phyloP scores from a whole-genome alignment of 306 rosid species.

The Dryas alaskensis region DNA sequence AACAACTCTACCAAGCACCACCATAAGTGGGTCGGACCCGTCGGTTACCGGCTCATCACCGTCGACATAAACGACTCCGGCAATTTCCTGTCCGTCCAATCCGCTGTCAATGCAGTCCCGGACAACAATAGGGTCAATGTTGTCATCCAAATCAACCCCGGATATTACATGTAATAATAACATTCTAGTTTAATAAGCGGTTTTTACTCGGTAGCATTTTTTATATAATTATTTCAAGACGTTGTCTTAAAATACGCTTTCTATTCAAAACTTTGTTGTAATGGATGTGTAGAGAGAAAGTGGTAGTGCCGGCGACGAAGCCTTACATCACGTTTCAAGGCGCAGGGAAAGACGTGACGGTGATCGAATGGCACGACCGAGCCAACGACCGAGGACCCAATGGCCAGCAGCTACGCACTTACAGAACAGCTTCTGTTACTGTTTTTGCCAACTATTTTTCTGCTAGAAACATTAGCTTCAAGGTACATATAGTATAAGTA shows the following conservation, averaged over 20 bases:
- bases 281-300: conserved; percentile 64
- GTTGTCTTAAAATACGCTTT: too few relatives aligned
- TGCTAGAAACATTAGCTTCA: conserved; percentile 81
- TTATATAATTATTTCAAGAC: too few relatives aligned
- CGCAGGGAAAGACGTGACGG: conserved; percentile 68
- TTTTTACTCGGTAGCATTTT: not conserved
- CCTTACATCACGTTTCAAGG: conserved; percentile 85
- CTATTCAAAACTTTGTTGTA: not conserved
- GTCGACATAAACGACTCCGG: conserved; percentile 61
- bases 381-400: conserved; percentile 83
- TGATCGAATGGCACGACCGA: conserved; percentile 88
- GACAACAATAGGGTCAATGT: conserved; percentile 55
- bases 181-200: too few relatives aligned
- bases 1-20: conserved; percentile 20
- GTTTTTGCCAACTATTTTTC: conserved; percentile 75
- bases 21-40: conserved; percentile 63
- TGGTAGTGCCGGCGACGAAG: conserved; percentile 72
- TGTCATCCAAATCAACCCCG: conserved; percentile 62
- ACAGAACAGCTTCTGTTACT: conserved; percentile 83
- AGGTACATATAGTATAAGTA: conserved; percentile 33
- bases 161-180: conserved; percentile 57
- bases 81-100: conserved; percentile 64
- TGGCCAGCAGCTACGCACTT: conserved; percentile 83
- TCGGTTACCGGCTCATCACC: conserved; percentile 53
- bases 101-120: conserved; percentile 64